Evolutionary conservation across 1,284 basidiomycete species (phyloP).

Genomic region (Crucibulum parvulum): DNA sequence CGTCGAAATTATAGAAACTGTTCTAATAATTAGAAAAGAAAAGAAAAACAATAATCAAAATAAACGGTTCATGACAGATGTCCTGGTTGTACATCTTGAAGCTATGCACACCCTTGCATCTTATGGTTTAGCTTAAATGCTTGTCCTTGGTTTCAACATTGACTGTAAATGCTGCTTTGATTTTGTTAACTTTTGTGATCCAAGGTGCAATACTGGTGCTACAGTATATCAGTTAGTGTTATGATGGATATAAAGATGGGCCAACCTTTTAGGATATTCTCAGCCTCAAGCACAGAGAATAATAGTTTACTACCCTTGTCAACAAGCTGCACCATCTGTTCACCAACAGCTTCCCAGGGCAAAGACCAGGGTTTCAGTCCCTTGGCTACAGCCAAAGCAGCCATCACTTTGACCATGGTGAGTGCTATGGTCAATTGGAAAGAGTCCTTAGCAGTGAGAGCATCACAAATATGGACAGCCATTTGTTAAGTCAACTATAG

Average conservation of each 20-base stretch:
- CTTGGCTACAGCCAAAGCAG: slow-evolving; percentile 74
- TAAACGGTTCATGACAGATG: no score
- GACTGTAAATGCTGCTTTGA: slow-evolving; percentile 84
- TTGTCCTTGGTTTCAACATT: slow-evolving; percentile 93
- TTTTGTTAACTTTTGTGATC: slow-evolving; percentile 85
- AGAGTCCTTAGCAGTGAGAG: slow-evolving; percentile 75
- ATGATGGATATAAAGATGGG: slow-evolving; percentile 6
- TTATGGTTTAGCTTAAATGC: slow-evolving; percentile 88
- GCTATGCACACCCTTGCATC: slow-evolving; percentile 81
- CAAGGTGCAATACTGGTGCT: slow-evolving; percentile 89
- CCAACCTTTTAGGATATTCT: slow-evolving; percentile 82
- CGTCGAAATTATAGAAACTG: no score
- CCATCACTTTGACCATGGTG: slow-evolving; percentile 75
- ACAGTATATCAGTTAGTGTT: slow-evolving; percentile 2
- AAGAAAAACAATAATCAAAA: no score
- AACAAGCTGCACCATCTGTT: slow-evolving; percentile 72
- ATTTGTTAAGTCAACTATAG: slow-evolving; percentile 85
- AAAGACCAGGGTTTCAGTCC: slow-evolving; percentile 66
- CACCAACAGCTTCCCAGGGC: slow-evolving; percentile 81
- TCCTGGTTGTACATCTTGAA: slow-evolving; percentile 88
- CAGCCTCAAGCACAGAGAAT: slow-evolving; percentile 75
- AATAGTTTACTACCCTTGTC: slow-evolving; percentile 76
- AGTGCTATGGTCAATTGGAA: slow-evolving; percentile 81
- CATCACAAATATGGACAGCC: slow-evolving; percentile 79
- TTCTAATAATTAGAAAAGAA: no score